These are phyloP conservation scores for Nannizzia gypsea DNA, from an alignment of 2,329 filamentous ascomycete genomes.

Conservation along the genomic window DNA sequence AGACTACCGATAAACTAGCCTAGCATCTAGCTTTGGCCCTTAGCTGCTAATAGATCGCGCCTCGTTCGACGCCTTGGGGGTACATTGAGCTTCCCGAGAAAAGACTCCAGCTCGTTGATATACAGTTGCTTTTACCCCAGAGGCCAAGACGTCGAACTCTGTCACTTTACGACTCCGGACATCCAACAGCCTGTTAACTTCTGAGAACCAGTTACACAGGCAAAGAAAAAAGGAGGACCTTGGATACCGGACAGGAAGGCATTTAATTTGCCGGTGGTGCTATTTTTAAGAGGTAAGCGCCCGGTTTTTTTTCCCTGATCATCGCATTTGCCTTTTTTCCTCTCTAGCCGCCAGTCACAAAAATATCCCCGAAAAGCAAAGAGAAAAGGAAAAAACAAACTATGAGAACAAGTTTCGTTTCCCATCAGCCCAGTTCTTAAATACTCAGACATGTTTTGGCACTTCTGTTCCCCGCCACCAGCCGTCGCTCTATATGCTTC, in stretches of 20 bases:
- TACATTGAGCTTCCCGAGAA: not conserved
- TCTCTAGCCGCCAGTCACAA: constrained; percentile 1
- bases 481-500: not conserved
- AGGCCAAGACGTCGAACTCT: not conserved
- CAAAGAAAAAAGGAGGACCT: not conserved
- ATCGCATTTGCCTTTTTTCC: not conserved
- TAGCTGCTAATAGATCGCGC: not conserved
- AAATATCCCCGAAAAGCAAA: not conserved
- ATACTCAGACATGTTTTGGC: not conserved
- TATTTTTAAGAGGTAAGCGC: constrained; percentile 4
- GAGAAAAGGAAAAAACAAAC: not conserved
- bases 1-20: not conserved
- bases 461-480: not conserved
- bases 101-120: not conserved
- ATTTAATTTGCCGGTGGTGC: constrained; percentile 1
- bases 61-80: not conserved
- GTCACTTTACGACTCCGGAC: not conserved
- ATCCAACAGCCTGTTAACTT: not conserved
- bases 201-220: not conserved
- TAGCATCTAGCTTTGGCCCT: not conserved
- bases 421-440: not conserved
- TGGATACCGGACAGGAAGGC: not conserved
- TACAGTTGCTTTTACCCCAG: not conserved
- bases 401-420: not conserved
- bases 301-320: not conserved